Conservation (phyloP, 805 yeast genomes). For the Ogataea methanolica region DNA sequence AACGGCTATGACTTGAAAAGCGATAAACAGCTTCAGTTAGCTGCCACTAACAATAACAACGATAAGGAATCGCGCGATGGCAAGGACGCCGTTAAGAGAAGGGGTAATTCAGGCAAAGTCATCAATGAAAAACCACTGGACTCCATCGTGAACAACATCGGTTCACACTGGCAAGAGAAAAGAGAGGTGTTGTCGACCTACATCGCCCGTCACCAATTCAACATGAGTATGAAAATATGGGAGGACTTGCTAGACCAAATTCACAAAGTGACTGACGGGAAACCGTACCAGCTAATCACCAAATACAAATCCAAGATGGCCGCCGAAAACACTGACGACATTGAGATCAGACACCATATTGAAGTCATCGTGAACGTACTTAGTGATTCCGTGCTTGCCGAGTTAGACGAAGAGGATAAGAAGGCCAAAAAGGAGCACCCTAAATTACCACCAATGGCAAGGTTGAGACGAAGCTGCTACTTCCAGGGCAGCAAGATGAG, state of each 20-base stretch:
- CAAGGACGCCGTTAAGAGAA: background rate
- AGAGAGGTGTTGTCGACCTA: slow-evolving; percentile 36
- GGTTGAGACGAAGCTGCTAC: background rate
- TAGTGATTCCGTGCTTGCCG: slow-evolving; percentile 5
- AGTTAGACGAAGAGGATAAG: slow-evolving; percentile 7
- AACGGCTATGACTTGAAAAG: slow-evolving; percentile 35
- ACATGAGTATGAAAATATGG: slow-evolving; percentile 51
- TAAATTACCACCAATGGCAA: slow-evolving; percentile 5
- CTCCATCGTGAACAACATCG: slow-evolving; percentile 22
- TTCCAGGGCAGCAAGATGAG: no score
- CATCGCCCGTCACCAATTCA: slow-evolving; percentile 69
- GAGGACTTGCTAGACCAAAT: slow-evolving; percentile 39
- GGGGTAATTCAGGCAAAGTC: slow-evolving; percentile 4
- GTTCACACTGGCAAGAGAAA: slow-evolving; percentile 26
- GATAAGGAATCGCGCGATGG: no score
- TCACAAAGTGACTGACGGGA: slow-evolving; percentile 25
- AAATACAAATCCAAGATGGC: slow-evolving; percentile 3
- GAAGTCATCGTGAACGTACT: slow-evolving; percentile 17
- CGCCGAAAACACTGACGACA: background rate
- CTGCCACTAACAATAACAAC: no score
- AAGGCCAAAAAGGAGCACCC: slow-evolving; percentile 9
- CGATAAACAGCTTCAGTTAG: background rate
- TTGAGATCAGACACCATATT: slow-evolving; percentile 1
- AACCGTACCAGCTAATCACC: slow-evolving; percentile 34
- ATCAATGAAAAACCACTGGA: slow-evolving; percentile 8